Percentiles rank a stretch among this genome's conserved stretches.
These are phyloP conservation scores for Colletotrichum musicola DNA, from an alignment of 2,329 filamentous ascomycete species.

Conservation along the genomic window DNA sequence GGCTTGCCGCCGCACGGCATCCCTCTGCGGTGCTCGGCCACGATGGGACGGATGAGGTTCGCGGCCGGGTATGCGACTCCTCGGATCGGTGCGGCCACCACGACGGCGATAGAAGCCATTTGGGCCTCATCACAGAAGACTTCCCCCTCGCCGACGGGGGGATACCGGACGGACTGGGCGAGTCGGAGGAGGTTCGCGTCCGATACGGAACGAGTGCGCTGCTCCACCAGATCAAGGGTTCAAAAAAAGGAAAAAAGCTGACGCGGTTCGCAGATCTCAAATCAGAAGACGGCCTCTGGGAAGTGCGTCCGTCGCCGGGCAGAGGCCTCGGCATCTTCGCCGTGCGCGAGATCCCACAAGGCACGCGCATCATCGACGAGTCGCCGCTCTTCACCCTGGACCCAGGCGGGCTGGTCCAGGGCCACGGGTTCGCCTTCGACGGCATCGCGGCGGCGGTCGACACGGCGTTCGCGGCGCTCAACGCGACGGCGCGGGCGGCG, in stretches of 20 bases:
- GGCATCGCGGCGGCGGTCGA: constrained; percentile 51
- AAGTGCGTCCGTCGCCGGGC: constrained; percentile 47
- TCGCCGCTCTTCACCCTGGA: constrained; percentile 49
- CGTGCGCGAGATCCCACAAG: constrained; percentile 47
- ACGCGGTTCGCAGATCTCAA: constrained; percentile 24
- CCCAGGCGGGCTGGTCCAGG: constrained; percentile 44
- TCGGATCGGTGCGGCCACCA: neutral
- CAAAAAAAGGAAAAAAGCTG: neutral
- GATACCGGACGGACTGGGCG: constrained; percentile 17
- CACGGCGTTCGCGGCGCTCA: constrained; percentile 33
- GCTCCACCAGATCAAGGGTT: neutral
- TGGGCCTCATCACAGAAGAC: neutral
- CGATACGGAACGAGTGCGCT: constrained; percentile 27
- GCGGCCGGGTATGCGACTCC: constrained; percentile 7
- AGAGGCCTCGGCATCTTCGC: constrained; percentile 59
- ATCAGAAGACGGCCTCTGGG: constrained; percentile 40
- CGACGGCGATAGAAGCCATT: neutral
- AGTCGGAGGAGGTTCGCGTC: constrained; percentile 28
- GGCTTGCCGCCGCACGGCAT: constrained; percentile 12
- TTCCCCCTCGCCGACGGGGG: constrained; percentile 7
- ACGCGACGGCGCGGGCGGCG: constrained; percentile 44
- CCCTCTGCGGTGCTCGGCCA: constrained; percentile 6
- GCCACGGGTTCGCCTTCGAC: constrained; percentile 47
- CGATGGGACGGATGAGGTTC: constrained; percentile 10
- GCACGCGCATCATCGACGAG: constrained; percentile 55